Percentiles rank a stretch among this genome's conserved stretches.
phyloP scores from a whole-genome alignment of 164 flowering plant species.

The Magnolia changhungtana region DNA sequence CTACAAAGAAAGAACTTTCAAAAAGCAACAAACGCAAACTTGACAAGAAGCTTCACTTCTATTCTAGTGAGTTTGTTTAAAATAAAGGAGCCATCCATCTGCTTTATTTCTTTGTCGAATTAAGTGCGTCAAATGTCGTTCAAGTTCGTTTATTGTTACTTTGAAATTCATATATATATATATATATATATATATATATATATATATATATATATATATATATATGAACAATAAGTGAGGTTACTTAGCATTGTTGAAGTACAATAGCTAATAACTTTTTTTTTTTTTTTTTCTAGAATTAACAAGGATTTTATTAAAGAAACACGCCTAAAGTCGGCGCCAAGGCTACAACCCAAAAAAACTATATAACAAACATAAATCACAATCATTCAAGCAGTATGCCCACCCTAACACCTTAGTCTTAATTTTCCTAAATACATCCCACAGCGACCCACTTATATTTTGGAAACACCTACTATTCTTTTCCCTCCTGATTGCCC shows the following conservation, averaged over 20 bases:
- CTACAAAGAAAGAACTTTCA: conserved; percentile 8
- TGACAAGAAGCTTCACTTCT: conserved; percentile 58
- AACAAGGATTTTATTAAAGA: too few relatives aligned
- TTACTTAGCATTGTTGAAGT: neutral
- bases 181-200: neutral
- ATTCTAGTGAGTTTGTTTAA: conserved; percentile 39
- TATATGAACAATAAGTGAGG: neutral
- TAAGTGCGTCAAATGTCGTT: neutral
- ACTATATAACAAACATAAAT: too few relatives aligned
- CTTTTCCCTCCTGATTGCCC: too few relatives aligned
- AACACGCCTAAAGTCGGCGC: too few relatives aligned
- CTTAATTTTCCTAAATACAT: too few relatives aligned
- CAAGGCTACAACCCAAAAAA: too few relatives aligned
- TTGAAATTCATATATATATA: neutral
- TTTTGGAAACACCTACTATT: too few relatives aligned
- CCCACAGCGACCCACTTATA: too few relatives aligned
- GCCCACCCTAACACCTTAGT: too few relatives aligned
- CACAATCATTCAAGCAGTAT: too few relatives aligned
- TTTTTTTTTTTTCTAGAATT: too few relatives aligned
- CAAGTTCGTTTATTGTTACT: neutral
- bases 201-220: neutral
- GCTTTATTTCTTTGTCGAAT: neutral
- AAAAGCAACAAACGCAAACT: conserved; percentile 36
- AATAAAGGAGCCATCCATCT: neutral
- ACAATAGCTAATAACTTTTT: neutral